Evolutionary conservation across 352 stramenopile genomes (phyloP), one percentile per base, ranked within the genome.

Genomic region (Phytophthora kernoviae): DNA sequence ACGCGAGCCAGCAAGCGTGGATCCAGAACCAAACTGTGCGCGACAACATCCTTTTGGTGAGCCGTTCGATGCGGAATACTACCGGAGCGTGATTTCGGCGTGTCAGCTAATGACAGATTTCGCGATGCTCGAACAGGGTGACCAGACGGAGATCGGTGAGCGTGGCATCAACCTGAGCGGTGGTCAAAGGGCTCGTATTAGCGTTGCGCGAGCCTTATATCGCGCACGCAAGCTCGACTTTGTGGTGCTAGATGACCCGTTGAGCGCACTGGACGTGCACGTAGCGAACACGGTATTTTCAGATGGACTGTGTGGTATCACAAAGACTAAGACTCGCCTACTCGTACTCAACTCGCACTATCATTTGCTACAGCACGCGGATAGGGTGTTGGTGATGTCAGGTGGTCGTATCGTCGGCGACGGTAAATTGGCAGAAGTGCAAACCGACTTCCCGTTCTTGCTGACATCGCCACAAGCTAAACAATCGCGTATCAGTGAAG

Each of bases 291-390:
- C 94, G 52, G 65, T 99, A 10, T 98, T 98, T 56, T 55, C 83
- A 4, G 56, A 98, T 8, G 95, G 88, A 43, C 81, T 98, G 18
- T 27, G 54, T 10, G 65, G 53, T 1, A 62, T 98, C 4, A 68
- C 73, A 11, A 36, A 82, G 18, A 45, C 36, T 27, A 84, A 81
- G 54, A 96, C 87, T 20, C 81, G 96, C 1, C 49, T 99, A 27
- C 70, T 98, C 11, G 94, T 97, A 5, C 96, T 96, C 2, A 97
- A 98, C 68, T 82, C 85, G 30, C 67, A 98, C 45, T 94, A 98
- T 54, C 91, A 97, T 65, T 72, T 97, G 48, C 85, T 84, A 20
- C 54, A 79, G 34, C 87, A 77, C 22, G 71, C 73, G 5, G 75
- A 88, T 40, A 37, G 54, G 0, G 72, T 95, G 7, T 9, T 92